phyloP scores from a whole-genome alignment of 2,329 filamentous ascomycete species.

The Blastomyces silverae region DNA sequence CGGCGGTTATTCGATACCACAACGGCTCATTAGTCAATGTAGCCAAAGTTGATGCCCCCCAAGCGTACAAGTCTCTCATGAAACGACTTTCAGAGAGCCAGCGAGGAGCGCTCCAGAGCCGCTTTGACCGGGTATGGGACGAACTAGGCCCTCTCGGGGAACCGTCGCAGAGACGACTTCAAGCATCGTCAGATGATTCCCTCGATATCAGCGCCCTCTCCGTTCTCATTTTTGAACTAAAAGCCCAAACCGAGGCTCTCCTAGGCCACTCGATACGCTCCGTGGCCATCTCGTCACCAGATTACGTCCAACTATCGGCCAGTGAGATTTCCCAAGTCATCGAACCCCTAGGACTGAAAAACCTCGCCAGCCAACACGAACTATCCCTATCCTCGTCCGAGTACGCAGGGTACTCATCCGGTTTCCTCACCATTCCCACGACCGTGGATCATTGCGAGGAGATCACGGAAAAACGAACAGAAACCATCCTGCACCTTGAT shows the following conservation, averaged over 20 bases:
- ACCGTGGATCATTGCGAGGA: background rate
- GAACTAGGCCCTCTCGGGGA: background rate
- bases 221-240: background rate
- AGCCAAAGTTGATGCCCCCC: background rate
- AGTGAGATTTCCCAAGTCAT: background rate
- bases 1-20: background rate
- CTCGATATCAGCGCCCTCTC: background rate
- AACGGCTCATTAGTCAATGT: background rate
- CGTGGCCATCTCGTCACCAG: background rate
- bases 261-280: conserved; percentile 1
- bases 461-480: background rate
- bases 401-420: background rate
- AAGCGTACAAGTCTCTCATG: background rate
- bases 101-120: background rate
- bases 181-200: background rate
- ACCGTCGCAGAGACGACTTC: background rate
- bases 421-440: background rate
- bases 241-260: background rate
- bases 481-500: background rate
- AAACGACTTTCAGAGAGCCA: background rate
- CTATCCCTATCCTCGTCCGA: background rate
- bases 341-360: conserved; percentile 2
- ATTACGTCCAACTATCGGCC: background rate
- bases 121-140: background rate
- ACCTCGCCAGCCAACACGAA: background rate